Evolutionary conservation across 148 eudicot genomes (phyloP).

Genomic region (Dianthus caryophyllus): DNA sequence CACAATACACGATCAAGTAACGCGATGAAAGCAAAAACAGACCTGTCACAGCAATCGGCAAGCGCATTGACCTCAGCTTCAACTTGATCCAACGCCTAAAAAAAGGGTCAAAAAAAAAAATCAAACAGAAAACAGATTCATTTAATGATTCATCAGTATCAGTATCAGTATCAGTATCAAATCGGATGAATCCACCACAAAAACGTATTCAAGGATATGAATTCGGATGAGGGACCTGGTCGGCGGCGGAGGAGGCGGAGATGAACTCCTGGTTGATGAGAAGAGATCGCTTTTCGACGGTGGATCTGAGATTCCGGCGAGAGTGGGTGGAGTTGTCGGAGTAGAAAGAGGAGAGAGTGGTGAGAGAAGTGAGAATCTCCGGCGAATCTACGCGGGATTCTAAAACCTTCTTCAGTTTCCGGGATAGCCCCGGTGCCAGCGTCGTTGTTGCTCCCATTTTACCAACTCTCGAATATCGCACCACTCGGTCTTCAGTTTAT

Average conservation of each 20-base stretch:
- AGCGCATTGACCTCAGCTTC: constrained; percentile 92
- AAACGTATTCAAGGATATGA: no score
- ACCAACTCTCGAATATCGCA: no score
- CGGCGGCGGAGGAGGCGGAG: constrained; percentile 66
- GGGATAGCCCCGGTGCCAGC: constrained; percentile 81
- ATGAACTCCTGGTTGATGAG: constrained; percentile 79
- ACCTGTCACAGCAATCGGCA: constrained; percentile 92
- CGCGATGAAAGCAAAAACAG: not conserved
- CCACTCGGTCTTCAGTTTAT: no score
- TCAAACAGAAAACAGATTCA: no score
- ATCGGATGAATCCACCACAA: no score
- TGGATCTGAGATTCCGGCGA: constrained; percentile 90
- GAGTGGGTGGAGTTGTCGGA: constrained; percentile 65
- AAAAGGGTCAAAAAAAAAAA: constrained; percentile 4
- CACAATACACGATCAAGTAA: not conserved
- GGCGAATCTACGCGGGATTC: constrained; percentile 79
- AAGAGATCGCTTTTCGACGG: constrained; percentile 84
- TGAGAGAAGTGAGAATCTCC: constrained; percentile 76
- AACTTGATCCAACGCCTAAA: constrained; percentile 95
- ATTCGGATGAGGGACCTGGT: constrained; percentile 40
- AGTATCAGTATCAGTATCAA: no score
- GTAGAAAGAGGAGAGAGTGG: constrained; percentile 74
- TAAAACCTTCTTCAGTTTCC: constrained; percentile 94
- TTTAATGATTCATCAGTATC: no score
- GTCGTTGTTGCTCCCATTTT: constrained; percentile 54